Conservation (phyloP, 768 basidiomycete species). For the Peribolospora baueri region DNA sequence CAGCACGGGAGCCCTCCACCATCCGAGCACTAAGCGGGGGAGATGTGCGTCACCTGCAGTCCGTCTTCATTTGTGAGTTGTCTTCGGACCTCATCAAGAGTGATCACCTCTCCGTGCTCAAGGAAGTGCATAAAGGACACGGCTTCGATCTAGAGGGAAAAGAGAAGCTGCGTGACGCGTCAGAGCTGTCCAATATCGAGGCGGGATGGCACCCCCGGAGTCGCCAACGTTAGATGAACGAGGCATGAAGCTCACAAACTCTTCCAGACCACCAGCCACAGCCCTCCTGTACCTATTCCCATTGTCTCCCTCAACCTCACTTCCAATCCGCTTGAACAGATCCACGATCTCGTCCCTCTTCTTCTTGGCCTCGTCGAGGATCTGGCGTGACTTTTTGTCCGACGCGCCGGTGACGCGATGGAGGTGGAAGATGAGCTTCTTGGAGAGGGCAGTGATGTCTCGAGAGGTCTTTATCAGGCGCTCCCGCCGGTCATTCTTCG, state of each 20-base stretch:
- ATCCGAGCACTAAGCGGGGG: neutral
- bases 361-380: constrained; percentile 20
- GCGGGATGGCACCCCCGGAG: too few species aligned
- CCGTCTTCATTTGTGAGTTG: neutral
- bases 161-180: too few species aligned
- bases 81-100: constrained; percentile 13
- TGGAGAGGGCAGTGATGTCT: constrained; percentile 72
- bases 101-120: constrained; percentile 40
- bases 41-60: neutral
- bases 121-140: constrained; percentile 54
- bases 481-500: constrained; percentile 59
- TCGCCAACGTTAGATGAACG: neutral
- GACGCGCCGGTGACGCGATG: constrained; percentile 29
- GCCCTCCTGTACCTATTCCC: constrained; percentile 12
- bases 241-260: constrained; percentile 32
- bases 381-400: constrained; percentile 8
- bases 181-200: too few species aligned
- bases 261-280: constrained; percentile 43
- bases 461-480: constrained; percentile 67
- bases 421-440: constrained; percentile 78
- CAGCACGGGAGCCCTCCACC: neutral
- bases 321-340: constrained; percentile 37
- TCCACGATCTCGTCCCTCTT: constrained; percentile 43
- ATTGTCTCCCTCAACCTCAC: constrained; percentile 37
- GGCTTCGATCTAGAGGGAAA: constrained; percentile 39